These are phyloP conservation scores for Evansstolkia leycettana DNA, from an alignment of 495 filamentous ascomycete species.

Conservation along the genomic window DNA sequence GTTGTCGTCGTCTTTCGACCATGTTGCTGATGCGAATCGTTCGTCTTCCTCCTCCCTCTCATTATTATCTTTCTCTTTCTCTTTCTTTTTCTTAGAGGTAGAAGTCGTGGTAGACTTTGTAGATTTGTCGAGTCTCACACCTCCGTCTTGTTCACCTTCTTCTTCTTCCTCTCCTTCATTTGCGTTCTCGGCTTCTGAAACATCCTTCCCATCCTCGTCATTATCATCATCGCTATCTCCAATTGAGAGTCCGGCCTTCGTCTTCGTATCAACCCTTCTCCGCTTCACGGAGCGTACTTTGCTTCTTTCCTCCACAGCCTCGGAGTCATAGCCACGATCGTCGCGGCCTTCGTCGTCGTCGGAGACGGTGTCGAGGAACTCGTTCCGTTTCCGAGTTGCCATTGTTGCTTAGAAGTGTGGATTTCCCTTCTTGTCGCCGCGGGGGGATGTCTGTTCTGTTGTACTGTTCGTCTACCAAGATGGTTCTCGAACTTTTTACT, in stretches of 20 bases:
- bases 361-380: slow-evolving; percentile 55
- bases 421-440: too few relatives aligned
- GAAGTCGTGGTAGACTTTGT: too few relatives aligned
- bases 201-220: slow-evolving; percentile 3
- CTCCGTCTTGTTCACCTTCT: slow-evolving; percentile 12
- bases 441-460: too few relatives aligned
- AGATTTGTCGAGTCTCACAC: too few relatives aligned
- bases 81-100: slow-evolving; percentile 1
- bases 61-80: slow-evolving; percentile 7
- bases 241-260: slow-evolving; percentile 2
- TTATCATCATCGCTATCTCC: slow-evolving; percentile 14
- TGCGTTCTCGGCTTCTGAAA: slow-evolving; percentile 7
- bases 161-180: slow-evolving; percentile 3
- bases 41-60: slow-evolving; percentile 12
- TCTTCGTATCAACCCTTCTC: slow-evolving; percentile 34
- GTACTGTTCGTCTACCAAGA: too few relatives aligned
- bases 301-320: slow-evolving; percentile 44
- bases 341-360: slow-evolving; percentile 54
- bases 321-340: slow-evolving; percentile 54
- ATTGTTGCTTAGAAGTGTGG: slow-evolving; percentile 26
- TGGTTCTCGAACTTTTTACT: slow-evolving; percentile 6
- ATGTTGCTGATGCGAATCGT: background rate
- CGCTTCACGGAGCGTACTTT: slow-evolving; percentile 61
- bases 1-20: slow-evolving; percentile 3
- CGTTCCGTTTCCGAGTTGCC: slow-evolving; percentile 58